phyloP scores from a whole-genome alignment of 2,329 filamentous ascomycete genomes.

The Bertia moriformis region DNA sequence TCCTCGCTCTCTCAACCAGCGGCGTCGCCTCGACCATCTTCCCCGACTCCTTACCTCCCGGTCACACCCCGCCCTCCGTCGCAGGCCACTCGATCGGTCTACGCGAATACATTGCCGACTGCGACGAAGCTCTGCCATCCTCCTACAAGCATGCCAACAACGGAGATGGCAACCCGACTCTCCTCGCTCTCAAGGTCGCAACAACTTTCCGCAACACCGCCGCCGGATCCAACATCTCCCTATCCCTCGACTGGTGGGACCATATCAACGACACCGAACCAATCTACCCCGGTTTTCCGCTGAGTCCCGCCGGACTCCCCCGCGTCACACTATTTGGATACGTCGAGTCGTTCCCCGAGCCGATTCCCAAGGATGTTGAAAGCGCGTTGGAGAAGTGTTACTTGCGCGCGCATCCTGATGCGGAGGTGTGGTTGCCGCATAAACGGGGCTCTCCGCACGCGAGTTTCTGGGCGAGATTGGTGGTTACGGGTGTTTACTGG shows the following conservation, averaged over 20 bases:
- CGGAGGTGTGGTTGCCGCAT: background rate
- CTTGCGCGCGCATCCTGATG: background rate
- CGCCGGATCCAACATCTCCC: background rate
- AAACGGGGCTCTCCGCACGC: background rate
- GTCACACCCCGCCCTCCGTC: background rate
- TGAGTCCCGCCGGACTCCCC: background rate
- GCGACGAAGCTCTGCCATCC: background rate
- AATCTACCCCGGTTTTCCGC: background rate
- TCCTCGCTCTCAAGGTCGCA: background rate
- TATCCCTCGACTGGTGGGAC: background rate
- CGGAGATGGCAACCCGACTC: background rate
- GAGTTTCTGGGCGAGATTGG: background rate
- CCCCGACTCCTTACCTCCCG: background rate
- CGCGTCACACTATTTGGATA: background rate
- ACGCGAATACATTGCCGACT: conserved; percentile 1
- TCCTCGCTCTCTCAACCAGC: background rate
- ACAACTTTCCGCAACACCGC: background rate
- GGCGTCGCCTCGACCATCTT: background rate
- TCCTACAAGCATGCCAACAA: background rate
- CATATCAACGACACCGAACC: background rate
- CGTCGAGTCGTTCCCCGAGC: background rate
- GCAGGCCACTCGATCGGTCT: background rate
- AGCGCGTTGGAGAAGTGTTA: background rate
- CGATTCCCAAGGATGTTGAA: background rate
- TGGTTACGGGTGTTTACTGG: background rate